These are phyloP conservation scores for Phytophthora constricta DNA, from an alignment of 352 stramenopile species.

Conservation along the genomic window DNA sequence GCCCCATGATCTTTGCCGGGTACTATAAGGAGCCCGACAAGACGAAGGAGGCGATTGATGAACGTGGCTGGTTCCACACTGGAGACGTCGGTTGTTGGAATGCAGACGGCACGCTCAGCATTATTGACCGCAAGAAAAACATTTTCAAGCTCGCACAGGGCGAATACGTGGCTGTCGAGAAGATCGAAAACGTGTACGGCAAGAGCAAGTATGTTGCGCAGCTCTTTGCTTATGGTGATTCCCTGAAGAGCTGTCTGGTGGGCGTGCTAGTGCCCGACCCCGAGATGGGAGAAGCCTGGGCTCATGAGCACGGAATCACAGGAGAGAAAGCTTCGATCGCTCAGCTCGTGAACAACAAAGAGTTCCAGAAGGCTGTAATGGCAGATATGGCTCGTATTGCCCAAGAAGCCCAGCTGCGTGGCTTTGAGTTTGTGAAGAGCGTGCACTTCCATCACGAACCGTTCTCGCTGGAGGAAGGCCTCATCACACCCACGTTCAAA, in stretches of 20 bases:
- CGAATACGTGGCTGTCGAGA: conserved; percentile 96
- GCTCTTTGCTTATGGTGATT: conserved; percentile 95
- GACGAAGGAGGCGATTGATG: conserved; percentile 90
- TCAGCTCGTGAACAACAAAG: conserved; percentile 40
- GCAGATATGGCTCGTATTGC: conserved; percentile 67
- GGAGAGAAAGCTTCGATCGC: conserved; percentile 34
- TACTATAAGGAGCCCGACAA: conserved; percentile 95
- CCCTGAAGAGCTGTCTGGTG: conserved; percentile 92
- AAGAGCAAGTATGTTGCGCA: conserved; percentile 91
- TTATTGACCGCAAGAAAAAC: conserved; percentile 91
- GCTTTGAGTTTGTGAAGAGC: conserved; percentile 92
- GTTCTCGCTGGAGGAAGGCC: conserved; percentile 89
- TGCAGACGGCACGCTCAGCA: conserved; percentile 84
- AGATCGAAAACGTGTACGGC: conserved; percentile 94
- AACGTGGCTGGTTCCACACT: conserved; percentile 95
- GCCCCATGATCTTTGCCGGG: conserved; percentile 83
- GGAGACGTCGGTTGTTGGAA: conserved; percentile 95
- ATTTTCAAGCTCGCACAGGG: conserved; percentile 92
- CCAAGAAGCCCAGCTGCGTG: conserved; percentile 74
- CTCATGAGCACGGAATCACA: conserved; percentile 27
- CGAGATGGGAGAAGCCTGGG: conserved; percentile 49
- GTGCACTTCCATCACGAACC: conserved; percentile 84
- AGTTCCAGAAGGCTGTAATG: conserved; percentile 68
- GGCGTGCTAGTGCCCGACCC: conserved; percentile 88
- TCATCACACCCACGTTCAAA: conserved; percentile 97